phyloP scores from a whole-genome alignment of 352 stramenopile genomes.

The Globisporangium solare region DNA sequence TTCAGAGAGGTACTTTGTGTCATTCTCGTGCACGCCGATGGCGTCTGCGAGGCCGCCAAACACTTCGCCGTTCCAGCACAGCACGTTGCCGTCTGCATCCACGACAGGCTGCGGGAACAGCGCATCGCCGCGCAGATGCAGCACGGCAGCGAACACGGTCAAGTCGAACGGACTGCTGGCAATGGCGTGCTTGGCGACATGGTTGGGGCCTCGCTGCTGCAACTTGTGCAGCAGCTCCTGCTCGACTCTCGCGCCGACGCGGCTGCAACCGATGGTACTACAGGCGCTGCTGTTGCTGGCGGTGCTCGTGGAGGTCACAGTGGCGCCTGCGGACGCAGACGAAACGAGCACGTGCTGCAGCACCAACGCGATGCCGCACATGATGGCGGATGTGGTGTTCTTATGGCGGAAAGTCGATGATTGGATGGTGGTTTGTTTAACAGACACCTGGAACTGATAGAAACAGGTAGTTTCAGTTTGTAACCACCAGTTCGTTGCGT shows the following conservation, averaged over 20 bases:
- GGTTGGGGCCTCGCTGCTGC: slow-evolving; percentile 26
- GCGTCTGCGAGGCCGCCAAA: slow-evolving; percentile 32
- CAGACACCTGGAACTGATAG: too few species aligned
- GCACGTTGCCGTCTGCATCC: slow-evolving; percentile 53
- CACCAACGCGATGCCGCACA: too few species aligned
- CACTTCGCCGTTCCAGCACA: slow-evolving; percentile 94
- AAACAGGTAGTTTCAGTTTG: too few species aligned
- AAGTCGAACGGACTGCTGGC: slow-evolving; percentile 14
- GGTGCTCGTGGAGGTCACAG: too few species aligned
- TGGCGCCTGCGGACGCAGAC: too few species aligned
- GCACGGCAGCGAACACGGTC: slow-evolving; percentile 76
- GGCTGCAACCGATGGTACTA: too few species aligned
- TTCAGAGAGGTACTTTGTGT: slow-evolving; percentile 47
- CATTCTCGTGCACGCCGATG: slow-evolving; percentile 22
- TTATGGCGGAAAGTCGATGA: too few species aligned
- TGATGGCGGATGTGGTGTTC: too few species aligned
- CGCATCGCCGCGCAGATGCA: slow-evolving; percentile 84
- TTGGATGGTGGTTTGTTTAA: too few species aligned
- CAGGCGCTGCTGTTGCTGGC: too few species aligned
- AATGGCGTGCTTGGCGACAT: slow-evolving; percentile 9
- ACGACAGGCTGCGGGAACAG: slow-evolving; percentile 79
- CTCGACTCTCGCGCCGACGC: slow-evolving; percentile 1
- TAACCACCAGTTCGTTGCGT: too few species aligned
- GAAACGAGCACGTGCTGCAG: too few species aligned
- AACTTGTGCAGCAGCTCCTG: slow-evolving; percentile 16